phyloP scores from a whole-genome alignment of 2,329 filamentous ascomycete species.

The Colletotrichum shisoi region DNA sequence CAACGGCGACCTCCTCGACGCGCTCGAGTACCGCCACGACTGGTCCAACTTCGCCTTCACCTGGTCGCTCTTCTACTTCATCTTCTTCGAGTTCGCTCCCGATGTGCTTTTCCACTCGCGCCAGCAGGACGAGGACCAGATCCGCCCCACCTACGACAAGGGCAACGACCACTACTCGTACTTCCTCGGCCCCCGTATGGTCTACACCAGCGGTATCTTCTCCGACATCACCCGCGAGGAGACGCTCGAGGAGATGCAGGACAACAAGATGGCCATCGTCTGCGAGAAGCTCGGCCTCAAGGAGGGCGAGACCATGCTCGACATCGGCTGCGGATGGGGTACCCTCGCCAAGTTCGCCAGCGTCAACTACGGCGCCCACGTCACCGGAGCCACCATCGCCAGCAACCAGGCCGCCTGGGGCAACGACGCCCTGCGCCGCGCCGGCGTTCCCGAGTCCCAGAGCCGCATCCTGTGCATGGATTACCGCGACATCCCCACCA shows the following conservation, averaged over 20 bases:
- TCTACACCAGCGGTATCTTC: constrained; percentile 96
- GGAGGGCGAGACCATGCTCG: constrained; percentile 82
- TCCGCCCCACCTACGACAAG: constrained; percentile 95
- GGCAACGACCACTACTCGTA: constrained; percentile 98
- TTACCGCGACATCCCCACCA: constrained; percentile 90
- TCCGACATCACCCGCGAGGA: constrained; percentile 88
- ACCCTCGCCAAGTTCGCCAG: constrained; percentile 93
- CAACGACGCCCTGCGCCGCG: constrained; percentile 84
- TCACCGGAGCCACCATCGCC: constrained; percentile 90
- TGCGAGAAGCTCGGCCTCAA: constrained; percentile 94
- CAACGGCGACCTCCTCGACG: constrained; percentile 89
- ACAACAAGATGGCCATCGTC: constrained; percentile 94
- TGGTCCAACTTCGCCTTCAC: constrained; percentile 97
- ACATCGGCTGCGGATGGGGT: constrained; percentile 98
- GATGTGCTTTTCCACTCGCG: constrained; percentile 93
- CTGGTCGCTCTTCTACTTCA: constrained; percentile 82
- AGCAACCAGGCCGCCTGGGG: constrained; percentile 98
- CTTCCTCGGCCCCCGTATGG: constrained; percentile 98
- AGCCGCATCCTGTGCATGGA: constrained; percentile 94
- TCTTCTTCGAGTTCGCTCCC: constrained; percentile 85
- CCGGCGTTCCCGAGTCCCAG: constrained; percentile 84
- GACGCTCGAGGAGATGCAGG: constrained; percentile 91
- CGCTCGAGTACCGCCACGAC: constrained; percentile 93
- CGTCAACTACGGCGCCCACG: constrained; percentile 85
- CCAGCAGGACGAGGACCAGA: constrained; percentile 96